These are phyloP conservation scores for Alternaria sp. DNA, from an alignment of 2,329 filamentous ascomycete genomes.

Conservation along the genomic window DNA sequence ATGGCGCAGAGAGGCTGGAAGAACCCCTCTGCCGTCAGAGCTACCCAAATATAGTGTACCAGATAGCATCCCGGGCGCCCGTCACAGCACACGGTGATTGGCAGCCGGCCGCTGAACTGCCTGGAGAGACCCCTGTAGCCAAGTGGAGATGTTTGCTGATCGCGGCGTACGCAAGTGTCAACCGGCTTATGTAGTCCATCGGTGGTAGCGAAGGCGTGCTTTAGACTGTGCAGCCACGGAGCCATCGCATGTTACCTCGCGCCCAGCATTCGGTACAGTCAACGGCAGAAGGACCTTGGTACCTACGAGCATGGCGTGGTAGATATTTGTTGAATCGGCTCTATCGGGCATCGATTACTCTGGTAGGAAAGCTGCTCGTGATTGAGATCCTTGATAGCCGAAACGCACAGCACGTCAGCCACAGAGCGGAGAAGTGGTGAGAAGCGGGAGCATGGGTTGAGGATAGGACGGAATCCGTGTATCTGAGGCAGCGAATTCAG, in stretches of 20 bases:
- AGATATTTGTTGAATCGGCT: conserved; percentile 19
- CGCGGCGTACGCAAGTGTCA: conserved; percentile 31
- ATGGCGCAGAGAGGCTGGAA: conserved; percentile 21
- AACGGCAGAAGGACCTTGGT: conserved; percentile 21
- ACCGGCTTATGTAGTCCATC: conserved; percentile 34
- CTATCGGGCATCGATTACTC: conserved; percentile 25
- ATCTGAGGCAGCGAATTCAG: conserved; percentile 27
- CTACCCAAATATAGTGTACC: conserved; percentile 43
- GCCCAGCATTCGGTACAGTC: conserved; percentile 19
- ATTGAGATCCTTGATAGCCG: conserved; percentile 30
- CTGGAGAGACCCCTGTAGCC: conserved; percentile 40
- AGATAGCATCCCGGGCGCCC: conserved; percentile 29
- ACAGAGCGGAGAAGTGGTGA: conserved; percentile 27
- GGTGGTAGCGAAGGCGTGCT: conserved; percentile 29
- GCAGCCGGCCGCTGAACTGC: conserved; percentile 30
- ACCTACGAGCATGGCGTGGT: conserved; percentile 5
- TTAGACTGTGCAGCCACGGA: conserved; percentile 31
- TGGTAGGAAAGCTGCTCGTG: conserved; percentile 12
- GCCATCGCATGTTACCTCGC: conserved; percentile 6
- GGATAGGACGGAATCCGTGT: conserved; percentile 21
- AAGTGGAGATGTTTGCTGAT: conserved; percentile 49
- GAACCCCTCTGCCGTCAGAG: conserved; percentile 32
- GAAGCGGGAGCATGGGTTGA: conserved; percentile 30
- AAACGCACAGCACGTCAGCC: conserved; percentile 41
- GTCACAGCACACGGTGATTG: conserved; percentile 38